Base-by-base conservation (phyloP, 2,329 filamentous ascomycete species). In the Dothiorella sarmentorum region DNA sequence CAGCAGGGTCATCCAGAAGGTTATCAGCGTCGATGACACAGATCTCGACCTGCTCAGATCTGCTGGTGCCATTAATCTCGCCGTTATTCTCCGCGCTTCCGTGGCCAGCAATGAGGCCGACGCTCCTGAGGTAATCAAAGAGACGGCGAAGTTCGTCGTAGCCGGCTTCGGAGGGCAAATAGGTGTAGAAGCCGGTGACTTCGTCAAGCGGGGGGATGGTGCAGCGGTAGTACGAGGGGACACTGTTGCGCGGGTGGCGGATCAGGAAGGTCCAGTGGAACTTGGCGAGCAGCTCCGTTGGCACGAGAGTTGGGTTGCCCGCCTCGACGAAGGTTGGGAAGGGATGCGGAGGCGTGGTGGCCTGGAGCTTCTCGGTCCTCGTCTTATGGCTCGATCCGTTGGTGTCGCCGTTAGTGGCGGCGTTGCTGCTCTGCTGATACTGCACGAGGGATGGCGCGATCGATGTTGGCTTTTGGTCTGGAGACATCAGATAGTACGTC, bases 11-110 rank as follows among this genome's bases (percentile, higher is more conserved):
- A 69, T 92, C 87, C 13, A 94, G 83, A 65, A 94, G 80, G 67
- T 94, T 90, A 67, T 94, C 90, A 17, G 90, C 90, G 66, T 94
- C 90, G 47, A 94, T 74, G 37, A 93, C 83, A 57, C 88, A 90
- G 61, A 92, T 84, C 64, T 44, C 40, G 40, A 44, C 40, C 20
- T 27, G 15, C n/a, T n/a, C n/a, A n/a, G n/a, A n/a, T n/a, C n/a
- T n/a, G n/a, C n/a, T n/a, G n/a, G n/a, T n/a, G 40, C 11, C 40
- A 18, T 44, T 18, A 11, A 24, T 18, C 10, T 13, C 10, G n/a
- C 40, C 40, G 40, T 22, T 44, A 13, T 22, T 27, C 20, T 27
- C 40, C 4, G 22, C 18, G 15, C n/a, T 13, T 17, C 15, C 17
- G 15, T 37, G 15, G 4, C 17, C 35, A 7, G 6, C 11, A 18